These are phyloP conservation scores for Lathyrus tuberosus DNA, from an alignment of 306 rosid genomes.

Conservation along the genomic window DNA sequence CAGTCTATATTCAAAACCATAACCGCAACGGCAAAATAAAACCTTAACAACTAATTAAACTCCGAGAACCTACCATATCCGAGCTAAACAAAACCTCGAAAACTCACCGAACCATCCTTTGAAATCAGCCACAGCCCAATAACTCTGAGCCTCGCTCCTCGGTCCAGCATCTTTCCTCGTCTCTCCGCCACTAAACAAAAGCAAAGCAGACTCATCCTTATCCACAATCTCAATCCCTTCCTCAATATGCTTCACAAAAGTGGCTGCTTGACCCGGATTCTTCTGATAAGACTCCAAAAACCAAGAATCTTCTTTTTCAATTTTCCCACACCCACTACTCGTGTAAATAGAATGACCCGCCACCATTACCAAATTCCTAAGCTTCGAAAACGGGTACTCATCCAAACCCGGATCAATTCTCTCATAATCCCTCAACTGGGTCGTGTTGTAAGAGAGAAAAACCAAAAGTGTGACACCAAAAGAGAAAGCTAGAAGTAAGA, in stretches of 20 bases:
- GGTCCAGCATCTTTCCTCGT: slow-evolving; percentile 90
- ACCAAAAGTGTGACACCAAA: slow-evolving; percentile 58
- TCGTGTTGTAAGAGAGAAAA: slow-evolving; percentile 52
- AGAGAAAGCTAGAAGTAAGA: slow-evolving; percentile 51
- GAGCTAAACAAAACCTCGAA: slow-evolving; percentile 38
- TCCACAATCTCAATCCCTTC: slow-evolving; percentile 66
- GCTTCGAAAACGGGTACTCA: slow-evolving; percentile 64
- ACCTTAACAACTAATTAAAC: too few relatives aligned
- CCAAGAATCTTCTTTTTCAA: slow-evolving; percentile 92
- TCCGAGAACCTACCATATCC: background rate
- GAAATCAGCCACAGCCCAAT: slow-evolving; percentile 87
- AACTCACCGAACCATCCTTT: slow-evolving; percentile 90
- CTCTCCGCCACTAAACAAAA: slow-evolving; percentile 96
- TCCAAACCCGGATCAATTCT: slow-evolving; percentile 40
- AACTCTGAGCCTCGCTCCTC: slow-evolving; percentile 96
- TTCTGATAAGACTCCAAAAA: slow-evolving; percentile 90
- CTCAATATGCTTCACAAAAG: slow-evolving; percentile 72
- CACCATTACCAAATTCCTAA: slow-evolving; percentile 83
- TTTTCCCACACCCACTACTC: slow-evolving; percentile 75
- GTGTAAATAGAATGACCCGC: slow-evolving; percentile 93
- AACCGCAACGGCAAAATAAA: background rate
- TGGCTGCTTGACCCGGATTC: slow-evolving; percentile 87
- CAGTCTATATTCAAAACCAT: background rate
- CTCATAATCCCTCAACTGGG: slow-evolving; percentile 37
- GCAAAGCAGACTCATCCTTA: slow-evolving; percentile 63